Evolutionary conservation across 1,284 basidiomycete genomes (phyloP).

Genomic region (Cutaneotrichosporon cutaneum): DNA sequence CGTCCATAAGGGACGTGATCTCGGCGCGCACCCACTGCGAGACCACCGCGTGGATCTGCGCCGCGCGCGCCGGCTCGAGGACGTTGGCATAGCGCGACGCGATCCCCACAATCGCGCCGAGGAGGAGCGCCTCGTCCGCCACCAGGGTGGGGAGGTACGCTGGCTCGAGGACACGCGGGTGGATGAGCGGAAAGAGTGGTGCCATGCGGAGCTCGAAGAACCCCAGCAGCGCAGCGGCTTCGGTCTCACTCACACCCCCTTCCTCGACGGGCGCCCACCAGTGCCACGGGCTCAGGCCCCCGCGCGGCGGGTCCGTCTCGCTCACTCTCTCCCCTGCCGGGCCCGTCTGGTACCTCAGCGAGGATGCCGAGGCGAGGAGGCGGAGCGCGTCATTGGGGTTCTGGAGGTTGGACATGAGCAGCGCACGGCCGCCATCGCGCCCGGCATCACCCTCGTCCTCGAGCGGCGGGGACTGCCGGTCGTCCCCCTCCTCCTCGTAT

Average conservation of each 20-base stretch:
- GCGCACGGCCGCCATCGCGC: conserved; percentile 4
- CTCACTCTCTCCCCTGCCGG: too few relatives aligned
- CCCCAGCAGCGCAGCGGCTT: conserved; percentile 12
- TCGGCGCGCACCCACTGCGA: conserved; percentile 17
- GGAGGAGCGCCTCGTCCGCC: conserved; percentile 15
- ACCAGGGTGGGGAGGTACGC: conserved; percentile 17
- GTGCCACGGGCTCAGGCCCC: background rate
- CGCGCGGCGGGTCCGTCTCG: too few relatives aligned
- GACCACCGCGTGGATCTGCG: conserved; percentile 10
- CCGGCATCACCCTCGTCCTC: background rate
- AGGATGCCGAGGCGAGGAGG: conserved; percentile 18
- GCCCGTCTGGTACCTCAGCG: conserved; percentile 9
- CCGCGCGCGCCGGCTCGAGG: conserved; percentile 9
- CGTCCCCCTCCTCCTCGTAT: background rate
- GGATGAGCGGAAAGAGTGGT: conserved; percentile 19
- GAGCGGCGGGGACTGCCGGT: background rate
- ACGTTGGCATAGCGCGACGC: conserved; percentile 19
- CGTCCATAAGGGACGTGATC: conserved; percentile 17
- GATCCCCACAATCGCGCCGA: conserved; percentile 20
- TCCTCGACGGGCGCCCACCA: conserved; percentile 11
- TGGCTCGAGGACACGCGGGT: conserved; percentile 16
- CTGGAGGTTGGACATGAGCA: conserved; percentile 18
- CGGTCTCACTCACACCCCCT: conserved; percentile 14
- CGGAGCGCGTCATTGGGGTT: conserved; percentile 22
- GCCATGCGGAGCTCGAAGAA: conserved; percentile 24